These are phyloP conservation scores for Ogataea nakhonphanomensis DNA, from an alignment of 805 yeast species.

Conservation along the genomic window DNA sequence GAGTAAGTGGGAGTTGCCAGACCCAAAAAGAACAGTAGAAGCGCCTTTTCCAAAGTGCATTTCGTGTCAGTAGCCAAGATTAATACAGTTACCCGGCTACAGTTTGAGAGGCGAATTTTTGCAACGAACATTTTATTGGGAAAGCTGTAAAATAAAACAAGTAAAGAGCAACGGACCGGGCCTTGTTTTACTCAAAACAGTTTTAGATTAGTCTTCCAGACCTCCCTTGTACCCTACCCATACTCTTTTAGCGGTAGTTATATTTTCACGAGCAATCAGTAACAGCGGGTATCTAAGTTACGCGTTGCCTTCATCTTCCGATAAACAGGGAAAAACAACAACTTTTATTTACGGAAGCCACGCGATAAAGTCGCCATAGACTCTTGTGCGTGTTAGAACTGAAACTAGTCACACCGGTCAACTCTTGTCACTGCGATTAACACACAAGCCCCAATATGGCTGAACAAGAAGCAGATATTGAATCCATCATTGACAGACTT, in stretches of 20 bases:
- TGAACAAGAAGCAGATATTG: conserved; percentile 80
- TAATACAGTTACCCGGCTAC: conserved; percentile 10
- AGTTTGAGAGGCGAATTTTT: conserved; percentile 12
- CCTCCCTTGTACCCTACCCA: conserved; percentile 1
- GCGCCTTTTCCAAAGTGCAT: background rate
- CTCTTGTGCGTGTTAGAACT: conserved; percentile 2
- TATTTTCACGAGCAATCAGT: conserved; percentile 9
- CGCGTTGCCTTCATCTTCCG: conserved; percentile 10
- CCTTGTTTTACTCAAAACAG: conserved; percentile 10
- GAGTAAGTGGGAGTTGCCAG: too few relatives aligned
- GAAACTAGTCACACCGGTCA: conserved; percentile 7
- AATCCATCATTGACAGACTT: conserved; percentile 93
- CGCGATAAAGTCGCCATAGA: background rate
- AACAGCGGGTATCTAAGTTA: conserved; percentile 12
- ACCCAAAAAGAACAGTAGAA: too few relatives aligned
- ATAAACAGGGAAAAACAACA: conserved; percentile 5
- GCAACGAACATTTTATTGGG: conserved; percentile 14
- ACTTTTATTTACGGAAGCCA: background rate
- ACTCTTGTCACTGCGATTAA: conserved; percentile 7
- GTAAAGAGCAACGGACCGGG: conserved; percentile 16
- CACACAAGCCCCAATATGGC: conserved; percentile 18
- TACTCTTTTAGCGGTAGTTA: conserved; percentile 5
- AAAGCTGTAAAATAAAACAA: conserved; percentile 17
- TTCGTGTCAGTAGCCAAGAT: background rate
- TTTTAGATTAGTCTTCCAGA: conserved; percentile 7